Evolutionary conservation across 2,329 filamentous ascomycete species (phyloP).

Genomic region (Sporothrix curviconia): DNA sequence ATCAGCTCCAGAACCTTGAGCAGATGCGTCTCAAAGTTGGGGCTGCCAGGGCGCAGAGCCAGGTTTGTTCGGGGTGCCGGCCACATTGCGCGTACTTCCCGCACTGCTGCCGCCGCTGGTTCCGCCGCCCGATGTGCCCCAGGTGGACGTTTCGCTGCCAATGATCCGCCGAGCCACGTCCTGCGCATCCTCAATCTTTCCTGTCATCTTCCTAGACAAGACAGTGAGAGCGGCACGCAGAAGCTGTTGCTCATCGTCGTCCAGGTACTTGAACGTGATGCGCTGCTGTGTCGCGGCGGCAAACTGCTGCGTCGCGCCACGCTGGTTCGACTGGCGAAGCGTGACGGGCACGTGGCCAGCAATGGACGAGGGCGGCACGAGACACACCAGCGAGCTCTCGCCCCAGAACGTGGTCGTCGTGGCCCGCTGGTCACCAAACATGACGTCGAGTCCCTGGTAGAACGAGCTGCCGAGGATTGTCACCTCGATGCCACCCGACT

Average conservation of each 20-base stretch:
- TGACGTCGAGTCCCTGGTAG: conserved; percentile 68
- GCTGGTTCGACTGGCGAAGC: conserved; percentile 47
- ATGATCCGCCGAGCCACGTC: conserved; percentile 58
- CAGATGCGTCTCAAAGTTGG: conserved; percentile 60
- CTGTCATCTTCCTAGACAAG: conserved; percentile 53
- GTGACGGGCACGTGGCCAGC: conserved; percentile 66
- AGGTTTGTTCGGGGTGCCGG: conserved; percentile 34
- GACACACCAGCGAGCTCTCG: conserved; percentile 69
- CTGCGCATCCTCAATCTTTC: conserved; percentile 53
- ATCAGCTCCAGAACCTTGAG: conserved; percentile 71
- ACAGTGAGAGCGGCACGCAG: conserved; percentile 62
- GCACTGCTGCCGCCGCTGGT: conserved; percentile 32
- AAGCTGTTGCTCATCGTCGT: conserved; percentile 62
- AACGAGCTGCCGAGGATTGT: conserved; percentile 78
- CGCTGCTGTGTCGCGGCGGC: conserved; percentile 36
- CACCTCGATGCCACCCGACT: conserved; percentile 78
- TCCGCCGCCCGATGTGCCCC: conserved; percentile 33
- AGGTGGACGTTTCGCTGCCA: conserved; percentile 38
- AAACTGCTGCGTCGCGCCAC: conserved; percentile 27
- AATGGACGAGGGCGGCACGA: conserved; percentile 63
- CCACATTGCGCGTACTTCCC: conserved; percentile 31
- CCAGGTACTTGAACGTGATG: conserved; percentile 63
- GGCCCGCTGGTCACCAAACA: conserved; percentile 64
- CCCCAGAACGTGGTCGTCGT: conserved; percentile 76
- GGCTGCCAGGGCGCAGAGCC: conserved; percentile 21